Evolutionary conservation across 176 grass and related monocot genomes (phyloP).

Genomic region (Canna indica): DNA sequence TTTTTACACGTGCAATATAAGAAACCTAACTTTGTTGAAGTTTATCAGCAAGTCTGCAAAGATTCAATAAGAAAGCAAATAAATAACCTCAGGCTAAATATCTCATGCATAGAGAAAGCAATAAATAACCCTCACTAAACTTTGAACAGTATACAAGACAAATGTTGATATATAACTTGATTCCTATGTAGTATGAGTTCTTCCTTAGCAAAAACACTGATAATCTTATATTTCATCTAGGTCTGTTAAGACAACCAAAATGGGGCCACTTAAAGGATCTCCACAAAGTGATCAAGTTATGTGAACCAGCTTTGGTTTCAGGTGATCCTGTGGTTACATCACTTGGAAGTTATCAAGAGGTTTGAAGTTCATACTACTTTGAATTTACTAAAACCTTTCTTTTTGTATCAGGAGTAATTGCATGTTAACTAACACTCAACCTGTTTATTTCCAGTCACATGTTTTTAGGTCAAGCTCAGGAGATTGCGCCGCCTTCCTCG

Average conservation of each 20-base stretch:
- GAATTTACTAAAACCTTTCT: conserved; percentile 6
- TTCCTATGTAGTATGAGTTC: background rate
- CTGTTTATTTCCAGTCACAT: conserved; percentile 45
- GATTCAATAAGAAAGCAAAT: background rate
- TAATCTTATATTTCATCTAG: conserved; percentile 25
- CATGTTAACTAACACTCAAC: conserved; percentile 11
- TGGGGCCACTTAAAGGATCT: conserved; percentile 95
- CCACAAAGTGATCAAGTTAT: conserved; percentile 90
- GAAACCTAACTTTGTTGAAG: background rate
- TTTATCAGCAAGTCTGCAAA: background rate
- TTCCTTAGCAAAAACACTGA: background rate
- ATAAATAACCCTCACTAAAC: background rate
- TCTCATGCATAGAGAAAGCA: background rate
- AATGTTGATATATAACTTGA: background rate
- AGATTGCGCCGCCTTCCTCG: conserved; percentile 81
- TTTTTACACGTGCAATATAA: too few species aligned
- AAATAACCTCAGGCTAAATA: background rate
- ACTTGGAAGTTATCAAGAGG: conserved; percentile 69
- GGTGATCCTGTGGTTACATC: conserved; percentile 65
- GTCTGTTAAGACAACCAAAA: conserved; percentile 91
- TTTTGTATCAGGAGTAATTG: conserved; percentile 17
- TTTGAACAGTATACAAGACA: background rate
- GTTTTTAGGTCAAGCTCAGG: conserved; percentile 71
- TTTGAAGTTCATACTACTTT: conserved; percentile 11
- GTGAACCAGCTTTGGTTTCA: conserved; percentile 66